Conservation (phyloP, 164 flowering plant genomes). For the Tinospora cordifolia region DNA sequence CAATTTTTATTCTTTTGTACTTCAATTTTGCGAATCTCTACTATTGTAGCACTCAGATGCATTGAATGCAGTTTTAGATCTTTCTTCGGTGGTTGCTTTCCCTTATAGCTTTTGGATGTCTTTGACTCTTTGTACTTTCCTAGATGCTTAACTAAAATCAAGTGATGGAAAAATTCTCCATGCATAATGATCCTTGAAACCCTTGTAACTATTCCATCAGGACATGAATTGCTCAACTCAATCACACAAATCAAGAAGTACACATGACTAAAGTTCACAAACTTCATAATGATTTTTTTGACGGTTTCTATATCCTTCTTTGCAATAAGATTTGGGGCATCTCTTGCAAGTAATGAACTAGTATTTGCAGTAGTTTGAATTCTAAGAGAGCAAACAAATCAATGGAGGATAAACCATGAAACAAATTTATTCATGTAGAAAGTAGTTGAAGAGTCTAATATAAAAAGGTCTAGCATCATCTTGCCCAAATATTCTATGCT, state of each 20-base stretch:
- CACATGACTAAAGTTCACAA: neutral
- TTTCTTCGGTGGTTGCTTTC: too few species aligned
- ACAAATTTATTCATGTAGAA: neutral
- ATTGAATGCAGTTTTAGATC: neutral
- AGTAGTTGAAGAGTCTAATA: too few species aligned
- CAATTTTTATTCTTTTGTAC: too few species aligned
- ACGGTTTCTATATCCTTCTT: constrained; percentile 44
- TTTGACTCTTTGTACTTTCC: neutral
- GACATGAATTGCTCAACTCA: constrained; percentile 6
- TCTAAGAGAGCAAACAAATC: constrained; percentile 35
- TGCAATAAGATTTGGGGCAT: constrained; percentile 60
- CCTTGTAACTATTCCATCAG: neutral
- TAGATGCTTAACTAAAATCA: too few species aligned
- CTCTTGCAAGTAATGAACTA: constrained; percentile 45
- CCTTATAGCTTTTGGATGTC: neutral
- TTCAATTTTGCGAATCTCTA: neutral
- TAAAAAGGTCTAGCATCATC: too few species aligned
- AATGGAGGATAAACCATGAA: neutral
- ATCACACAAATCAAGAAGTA: neutral
- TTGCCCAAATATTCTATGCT: too few species aligned
- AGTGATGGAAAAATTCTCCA: neutral
- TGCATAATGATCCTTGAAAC: neutral
- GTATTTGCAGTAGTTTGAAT: constrained; percentile 42
- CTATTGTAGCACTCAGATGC: neutral
- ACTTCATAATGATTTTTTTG: neutral